Conservation (phyloP, 805 yeast species). For the Myxozyma vanderwaltii region DNA sequence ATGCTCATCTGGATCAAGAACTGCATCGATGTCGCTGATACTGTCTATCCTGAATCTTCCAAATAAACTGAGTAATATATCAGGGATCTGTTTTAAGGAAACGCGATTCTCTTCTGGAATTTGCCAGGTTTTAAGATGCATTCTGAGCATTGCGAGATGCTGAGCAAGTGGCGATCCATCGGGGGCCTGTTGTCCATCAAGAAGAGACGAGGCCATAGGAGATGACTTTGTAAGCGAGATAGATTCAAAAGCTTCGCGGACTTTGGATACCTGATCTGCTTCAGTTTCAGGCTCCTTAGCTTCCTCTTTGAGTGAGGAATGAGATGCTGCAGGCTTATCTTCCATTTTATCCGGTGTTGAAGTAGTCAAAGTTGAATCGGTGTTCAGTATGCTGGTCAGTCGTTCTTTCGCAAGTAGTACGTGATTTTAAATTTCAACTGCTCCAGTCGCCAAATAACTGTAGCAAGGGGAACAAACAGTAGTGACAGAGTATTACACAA, state of each 20-base stretch:
- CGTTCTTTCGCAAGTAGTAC: too few species aligned
- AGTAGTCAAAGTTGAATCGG: not conserved
- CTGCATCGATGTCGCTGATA: not conserved
- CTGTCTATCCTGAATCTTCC: constrained; percentile 21
- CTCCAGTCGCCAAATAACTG: too few species aligned
- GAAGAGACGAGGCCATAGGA: not conserved
- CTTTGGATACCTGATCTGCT: not conserved
- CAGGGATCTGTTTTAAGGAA: constrained; percentile 17
- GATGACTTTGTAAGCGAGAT: not conserved
- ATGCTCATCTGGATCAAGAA: not conserved
- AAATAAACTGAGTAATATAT: constrained; percentile 20
- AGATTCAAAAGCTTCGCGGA: not conserved
- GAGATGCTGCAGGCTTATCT: too few species aligned
- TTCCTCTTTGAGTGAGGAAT: too few species aligned
- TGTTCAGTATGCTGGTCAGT: too few species aligned
- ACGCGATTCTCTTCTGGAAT: constrained; percentile 17
- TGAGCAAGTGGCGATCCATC: constrained; percentile 1
- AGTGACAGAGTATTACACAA: too few species aligned
- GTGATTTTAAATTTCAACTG: too few species aligned
- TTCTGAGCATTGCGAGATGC: not conserved
- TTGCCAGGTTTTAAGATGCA: constrained; percentile 11
- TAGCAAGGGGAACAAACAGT: too few species aligned
- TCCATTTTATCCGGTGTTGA: too few species aligned
- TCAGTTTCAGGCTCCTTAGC: not conserved
- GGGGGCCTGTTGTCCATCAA: not conserved